Evolutionary conservation across 176 grass and related monocot species (phyloP).

Genomic region (Oryza officinalis): DNA sequence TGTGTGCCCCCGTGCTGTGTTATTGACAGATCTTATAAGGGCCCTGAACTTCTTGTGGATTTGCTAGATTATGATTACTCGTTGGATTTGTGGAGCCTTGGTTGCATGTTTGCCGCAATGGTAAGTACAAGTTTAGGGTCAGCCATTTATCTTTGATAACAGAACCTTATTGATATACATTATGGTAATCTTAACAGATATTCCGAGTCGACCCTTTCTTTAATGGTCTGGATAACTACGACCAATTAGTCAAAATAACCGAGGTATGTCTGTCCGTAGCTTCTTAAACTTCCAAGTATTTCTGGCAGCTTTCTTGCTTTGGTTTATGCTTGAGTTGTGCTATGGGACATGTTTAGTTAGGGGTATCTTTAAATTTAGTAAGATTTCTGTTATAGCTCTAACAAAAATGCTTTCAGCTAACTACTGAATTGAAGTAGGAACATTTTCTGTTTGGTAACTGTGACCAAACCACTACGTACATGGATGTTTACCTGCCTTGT

Average conservation of each 20-base stretch:
- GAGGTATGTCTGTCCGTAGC: slow-evolving; percentile 53
- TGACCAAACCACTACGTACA: not conserved
- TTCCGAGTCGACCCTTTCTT: slow-evolving; percentile 87
- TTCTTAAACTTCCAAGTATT: slow-evolving; percentile 19
- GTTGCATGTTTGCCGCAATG: slow-evolving; percentile 96
- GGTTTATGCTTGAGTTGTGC: not conserved
- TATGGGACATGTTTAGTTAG: not conserved
- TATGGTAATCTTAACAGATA: slow-evolving; percentile 54
- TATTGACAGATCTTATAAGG: slow-evolving; percentile 72
- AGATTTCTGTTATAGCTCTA: not conserved
- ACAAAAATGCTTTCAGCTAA: not conserved
- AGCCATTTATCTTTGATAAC: slow-evolving; percentile 15
- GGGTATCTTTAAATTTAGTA: not conserved
- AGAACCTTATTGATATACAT: slow-evolving; percentile 23
- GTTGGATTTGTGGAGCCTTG: slow-evolving; percentile 97
- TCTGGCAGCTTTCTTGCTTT: not conserved
- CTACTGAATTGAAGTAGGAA: not conserved
- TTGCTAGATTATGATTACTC: slow-evolving; percentile 99
- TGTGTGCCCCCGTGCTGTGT: not conserved
- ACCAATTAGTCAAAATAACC: slow-evolving; percentile 93
- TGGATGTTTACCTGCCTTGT: not conserved
- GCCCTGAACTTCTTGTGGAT: slow-evolving; percentile 94
- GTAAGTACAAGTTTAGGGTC: slow-evolving; percentile 47
- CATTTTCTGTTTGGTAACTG: not conserved
- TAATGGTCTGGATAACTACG: slow-evolving; percentile 89